phyloP scores from a whole-genome alignment of 2,329 filamentous ascomycete genomes.

The Cordyceps javanica region DNA sequence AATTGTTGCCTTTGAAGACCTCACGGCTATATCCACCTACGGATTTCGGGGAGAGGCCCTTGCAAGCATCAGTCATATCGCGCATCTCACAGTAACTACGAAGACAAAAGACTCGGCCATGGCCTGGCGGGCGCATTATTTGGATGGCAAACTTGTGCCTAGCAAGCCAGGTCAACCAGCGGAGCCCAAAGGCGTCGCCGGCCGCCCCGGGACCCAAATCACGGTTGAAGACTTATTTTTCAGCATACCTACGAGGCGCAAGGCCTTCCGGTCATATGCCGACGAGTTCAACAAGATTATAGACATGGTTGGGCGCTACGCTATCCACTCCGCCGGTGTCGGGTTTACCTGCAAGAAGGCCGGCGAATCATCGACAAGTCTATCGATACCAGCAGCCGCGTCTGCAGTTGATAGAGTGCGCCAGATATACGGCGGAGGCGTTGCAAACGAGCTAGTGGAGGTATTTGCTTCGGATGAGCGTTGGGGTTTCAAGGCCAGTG shows the following conservation, averaged over 20 bases:
- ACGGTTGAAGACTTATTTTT: constrained; percentile 97
- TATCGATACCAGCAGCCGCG: constrained; percentile 71
- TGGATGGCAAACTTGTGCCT: constrained; percentile 72
- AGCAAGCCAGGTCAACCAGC: constrained; percentile 81
- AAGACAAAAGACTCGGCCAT: constrained; percentile 82
- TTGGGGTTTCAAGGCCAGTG: constrained; percentile 78
- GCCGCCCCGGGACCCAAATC: constrained; percentile 86
- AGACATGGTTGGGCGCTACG: constrained; percentile 88
- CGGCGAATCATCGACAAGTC: constrained; percentile 75
- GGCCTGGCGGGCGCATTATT: constrained; percentile 86
- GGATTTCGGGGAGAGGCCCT: constrained; percentile 96
- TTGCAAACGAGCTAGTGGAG: constrained; percentile 82
- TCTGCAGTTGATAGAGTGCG: constrained; percentile 77
- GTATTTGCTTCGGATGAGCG: constrained; percentile 66
- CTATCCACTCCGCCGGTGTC: constrained; percentile 84
- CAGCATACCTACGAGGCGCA: constrained; percentile 82
- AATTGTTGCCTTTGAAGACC: constrained; percentile 85
- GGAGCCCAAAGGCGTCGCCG: constrained; percentile 83
- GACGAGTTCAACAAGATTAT: constrained; percentile 98
- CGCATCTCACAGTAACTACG: constrained; percentile 90
- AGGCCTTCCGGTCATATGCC: constrained; percentile 82
- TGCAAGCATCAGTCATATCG: constrained; percentile 97
- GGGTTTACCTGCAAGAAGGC: constrained; percentile 96
- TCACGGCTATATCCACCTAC: constrained; percentile 85
- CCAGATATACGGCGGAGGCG: constrained; percentile 75